Evolutionary conservation across 2,329 filamentous ascomycete genomes (phyloP).

Genomic region (Arthrobotrys sinensis): DNA sequence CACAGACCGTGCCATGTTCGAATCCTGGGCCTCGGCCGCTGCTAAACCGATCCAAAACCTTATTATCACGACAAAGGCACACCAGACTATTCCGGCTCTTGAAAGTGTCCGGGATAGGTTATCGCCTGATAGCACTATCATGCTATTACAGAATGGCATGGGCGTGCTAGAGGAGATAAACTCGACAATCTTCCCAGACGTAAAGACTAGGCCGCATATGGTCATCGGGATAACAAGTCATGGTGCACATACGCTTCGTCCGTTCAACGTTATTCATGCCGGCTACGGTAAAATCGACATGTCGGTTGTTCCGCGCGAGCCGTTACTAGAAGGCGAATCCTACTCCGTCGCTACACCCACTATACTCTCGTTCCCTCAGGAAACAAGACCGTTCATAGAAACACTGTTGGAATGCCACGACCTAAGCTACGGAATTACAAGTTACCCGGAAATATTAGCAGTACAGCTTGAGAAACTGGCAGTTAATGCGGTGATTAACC

Average conservation of each 20-base stretch:
- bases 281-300: slow-evolving; percentile 75
- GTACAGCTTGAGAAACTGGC: slow-evolving; percentile 83
- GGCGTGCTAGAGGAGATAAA: slow-evolving; percentile 86
- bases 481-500: slow-evolving; percentile 82
- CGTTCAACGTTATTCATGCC: slow-evolving; percentile 73
- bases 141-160: slow-evolving; percentile 85
- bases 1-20: slow-evolving; percentile 47
- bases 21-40: slow-evolving; percentile 43
- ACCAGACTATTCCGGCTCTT: slow-evolving; percentile 77
- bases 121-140: slow-evolving; percentile 78
- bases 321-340: slow-evolving; percentile 43
- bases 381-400: slow-evolving; percentile 33
- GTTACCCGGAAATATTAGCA: slow-evolving; percentile 61
- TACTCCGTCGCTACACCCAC: slow-evolving; percentile 32
- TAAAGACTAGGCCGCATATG: slow-evolving; percentile 78
- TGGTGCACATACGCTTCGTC: slow-evolving; percentile 70
- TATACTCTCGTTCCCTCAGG: slow-evolving; percentile 14
- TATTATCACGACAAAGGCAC: slow-evolving; percentile 83
- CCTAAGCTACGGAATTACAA: slow-evolving; percentile 39
- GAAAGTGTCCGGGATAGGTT: slow-evolving; percentile 77
- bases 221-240: slow-evolving; percentile 79
- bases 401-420: slow-evolving; percentile 46
- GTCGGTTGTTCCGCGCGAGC: slow-evolving; percentile 70
- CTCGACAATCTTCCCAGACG: slow-evolving; percentile 78
- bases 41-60: slow-evolving; percentile 76